Evolutionary conservation across 768 basidiomycete genomes (phyloP).

Genomic region (Hygrocybe punicea): DNA sequence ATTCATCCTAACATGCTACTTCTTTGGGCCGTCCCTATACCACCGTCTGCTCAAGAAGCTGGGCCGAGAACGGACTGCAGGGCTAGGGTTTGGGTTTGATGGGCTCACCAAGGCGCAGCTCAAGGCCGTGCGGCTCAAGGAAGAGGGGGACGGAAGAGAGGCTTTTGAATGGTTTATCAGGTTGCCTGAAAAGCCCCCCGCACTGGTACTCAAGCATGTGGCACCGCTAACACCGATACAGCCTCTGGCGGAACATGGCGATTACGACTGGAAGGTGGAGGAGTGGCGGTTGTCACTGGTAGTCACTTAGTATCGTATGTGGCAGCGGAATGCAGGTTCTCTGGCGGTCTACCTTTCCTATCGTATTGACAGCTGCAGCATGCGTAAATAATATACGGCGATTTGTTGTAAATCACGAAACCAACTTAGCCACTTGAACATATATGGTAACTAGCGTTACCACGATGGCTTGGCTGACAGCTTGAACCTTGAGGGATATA

Average conservation of each 20-base stretch:
- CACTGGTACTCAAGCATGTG: slow-evolving; percentile 9
- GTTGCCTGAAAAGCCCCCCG: slow-evolving; percentile 19
- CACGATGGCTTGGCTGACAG: not conserved
- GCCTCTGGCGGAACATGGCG: not conserved
- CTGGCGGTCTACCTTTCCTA: too few relatives aligned
- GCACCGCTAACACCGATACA: slow-evolving; percentile 1
- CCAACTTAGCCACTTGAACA: slow-evolving; percentile 1
- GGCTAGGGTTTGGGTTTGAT: slow-evolving; percentile 23
- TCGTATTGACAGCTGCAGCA: too few relatives aligned
- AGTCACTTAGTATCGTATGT: too few relatives aligned
- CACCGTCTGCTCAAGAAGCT: slow-evolving; percentile 5
- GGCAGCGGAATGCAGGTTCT: too few relatives aligned
- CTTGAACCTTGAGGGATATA: slow-evolving; percentile 17
- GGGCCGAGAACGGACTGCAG: slow-evolving; percentile 7
- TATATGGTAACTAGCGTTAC: not conserved
- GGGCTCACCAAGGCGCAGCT: slow-evolving; percentile 20
- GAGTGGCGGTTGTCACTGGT: not conserved
- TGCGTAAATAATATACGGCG: too few relatives aligned
- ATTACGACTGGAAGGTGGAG: not conserved
- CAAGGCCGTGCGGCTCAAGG: slow-evolving; percentile 11
- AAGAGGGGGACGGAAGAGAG: slow-evolving; percentile 12
- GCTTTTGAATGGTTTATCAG: slow-evolving; percentile 11
- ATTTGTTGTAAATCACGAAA: too few relatives aligned
- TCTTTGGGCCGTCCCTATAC: slow-evolving; percentile 16
- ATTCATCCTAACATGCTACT: slow-evolving; percentile 13